Conservation (phyloP, 176 grass and related monocot genomes). For the Musa acuminata region DNA sequence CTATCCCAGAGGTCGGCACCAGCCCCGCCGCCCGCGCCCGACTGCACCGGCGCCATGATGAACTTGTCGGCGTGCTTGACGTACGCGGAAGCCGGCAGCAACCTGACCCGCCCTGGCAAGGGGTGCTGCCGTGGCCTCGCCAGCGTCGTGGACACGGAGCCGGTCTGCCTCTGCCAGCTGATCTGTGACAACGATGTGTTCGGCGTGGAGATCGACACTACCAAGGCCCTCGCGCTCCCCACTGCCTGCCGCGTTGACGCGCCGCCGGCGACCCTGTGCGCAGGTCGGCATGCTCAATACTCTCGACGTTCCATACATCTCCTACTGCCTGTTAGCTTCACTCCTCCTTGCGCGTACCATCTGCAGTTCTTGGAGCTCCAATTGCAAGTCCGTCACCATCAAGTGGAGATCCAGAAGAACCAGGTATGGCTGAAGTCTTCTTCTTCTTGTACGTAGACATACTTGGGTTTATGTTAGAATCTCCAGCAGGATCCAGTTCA, state of each 20-base stretch:
- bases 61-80: conserved; percentile 63
- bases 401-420: conserved; percentile 15
- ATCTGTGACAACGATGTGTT: conserved; percentile 28
- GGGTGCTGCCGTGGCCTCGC: conserved; percentile 61
- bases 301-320: no score
- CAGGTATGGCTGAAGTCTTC: conserved; percentile 19
- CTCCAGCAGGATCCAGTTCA: not conserved
- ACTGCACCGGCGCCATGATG: conserved; percentile 45
- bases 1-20: not conserved
- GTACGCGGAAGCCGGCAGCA: conserved; percentile 51
- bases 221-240: no score
- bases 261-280: no score
- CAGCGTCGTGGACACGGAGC: conserved; percentile 33
- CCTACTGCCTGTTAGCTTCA: no score
- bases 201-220: not conserved
- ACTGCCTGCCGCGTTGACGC: no score
- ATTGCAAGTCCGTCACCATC: conserved; percentile 19
- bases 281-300: no score
- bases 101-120: conserved; percentile 64
- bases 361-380: conserved; percentile 21
- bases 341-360: no score
- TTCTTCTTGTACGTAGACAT: not conserved
- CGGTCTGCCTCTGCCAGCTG: conserved; percentile 57
- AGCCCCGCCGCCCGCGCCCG: conserved; percentile 31
- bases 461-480: not conserved